Evolutionary conservation across 352 stramenopile species (phyloP), one percentile per base, ranked within the genome.

Genomic region (Phytopythium montanum): DNA sequence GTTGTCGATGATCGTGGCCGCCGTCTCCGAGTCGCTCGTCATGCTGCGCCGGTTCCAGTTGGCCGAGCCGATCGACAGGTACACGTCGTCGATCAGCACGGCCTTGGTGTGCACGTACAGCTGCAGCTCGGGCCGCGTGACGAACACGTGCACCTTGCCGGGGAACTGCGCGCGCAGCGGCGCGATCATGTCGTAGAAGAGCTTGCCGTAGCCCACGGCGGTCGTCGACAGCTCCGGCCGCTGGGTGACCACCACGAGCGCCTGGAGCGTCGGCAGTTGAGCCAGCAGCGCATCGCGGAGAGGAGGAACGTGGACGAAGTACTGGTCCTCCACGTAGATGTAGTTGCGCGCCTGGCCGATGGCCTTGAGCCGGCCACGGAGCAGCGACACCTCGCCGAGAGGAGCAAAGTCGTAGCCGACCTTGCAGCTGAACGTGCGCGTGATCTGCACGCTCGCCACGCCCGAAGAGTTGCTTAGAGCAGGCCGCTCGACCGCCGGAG

Each of bases 41-140:
- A 88, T 88, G 53, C 78, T 85, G 46, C 78, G 75, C 4, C 73
- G 66, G 56, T 90, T 88, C 81, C 78, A 90, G 64, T 90, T 90
- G 25, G 69, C 68, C 4, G 78, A 90, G 12, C 75, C 69, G 16
- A 84, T 38, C 0, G 76, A 83, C 1, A 90, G 26, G 57, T 81
- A 87, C 19, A 90, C 81, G 57, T 88, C 81, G 59, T 90, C 81
- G 36, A 85, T 70, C 56, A 88, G 50, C 44, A 87, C 60, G 5
- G 76, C 56, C 51, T 87, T 87, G 21, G 63, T 81, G 60, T 87
- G 76, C 25, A 87, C 60, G 68, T 85, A 86, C 18, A 87, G 42
- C 5, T 69, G 41, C 10, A 69, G 56, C 2, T 61, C 39, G n/a
- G 31, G 19, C 26, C 83, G 79, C n/a, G 69, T 76, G 8, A 65